Percentiles rank a stretch among this genome's conserved stretches.
These are phyloP conservation scores for Wallacemonas sp. DNA, from an alignment of 208 protist species.

Conservation along the genomic window DNA sequence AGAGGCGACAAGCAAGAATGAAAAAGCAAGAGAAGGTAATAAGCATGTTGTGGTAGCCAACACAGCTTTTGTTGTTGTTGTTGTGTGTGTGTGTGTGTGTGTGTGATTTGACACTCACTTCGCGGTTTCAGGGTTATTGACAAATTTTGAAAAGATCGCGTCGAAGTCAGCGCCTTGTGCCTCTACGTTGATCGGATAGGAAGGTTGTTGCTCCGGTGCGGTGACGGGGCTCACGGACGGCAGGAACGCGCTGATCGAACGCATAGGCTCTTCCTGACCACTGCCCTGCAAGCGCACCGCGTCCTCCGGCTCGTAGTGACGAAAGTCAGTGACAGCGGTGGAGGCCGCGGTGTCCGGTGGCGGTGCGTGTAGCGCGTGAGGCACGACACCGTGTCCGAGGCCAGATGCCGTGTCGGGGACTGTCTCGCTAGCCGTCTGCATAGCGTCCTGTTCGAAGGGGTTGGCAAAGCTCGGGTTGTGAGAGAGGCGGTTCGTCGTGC, in stretches of 20 bases:
- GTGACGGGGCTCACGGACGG: neutral
- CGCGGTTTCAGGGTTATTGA: conserved; percentile 15
- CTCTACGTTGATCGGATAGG: conserved; percentile 1
- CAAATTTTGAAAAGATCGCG: conserved; percentile 50
- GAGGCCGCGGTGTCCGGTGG: neutral
- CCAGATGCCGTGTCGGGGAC: too few species aligned
- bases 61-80: neutral
- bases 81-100: too few species aligned
- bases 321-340: conserved; percentile 1
- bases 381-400: neutral
- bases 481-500: conserved; percentile 18
- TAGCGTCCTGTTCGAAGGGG: conserved; percentile 21
- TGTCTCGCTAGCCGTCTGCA: too few species aligned
- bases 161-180: conserved; percentile 31
- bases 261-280: neutral
- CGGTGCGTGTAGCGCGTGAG: neutral
- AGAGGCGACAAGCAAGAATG: neutral
- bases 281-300: too few species aligned
- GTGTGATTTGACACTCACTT: neutral
- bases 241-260: neutral
- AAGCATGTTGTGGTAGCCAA: neutral
- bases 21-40: neutral
- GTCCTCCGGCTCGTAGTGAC: neutral
- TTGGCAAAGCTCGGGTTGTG: conserved; percentile 38
- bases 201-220: neutral